phyloP scores from a whole-genome alignment of 176 grass and related monocot species.

The Oryza brachyantha region DNA sequence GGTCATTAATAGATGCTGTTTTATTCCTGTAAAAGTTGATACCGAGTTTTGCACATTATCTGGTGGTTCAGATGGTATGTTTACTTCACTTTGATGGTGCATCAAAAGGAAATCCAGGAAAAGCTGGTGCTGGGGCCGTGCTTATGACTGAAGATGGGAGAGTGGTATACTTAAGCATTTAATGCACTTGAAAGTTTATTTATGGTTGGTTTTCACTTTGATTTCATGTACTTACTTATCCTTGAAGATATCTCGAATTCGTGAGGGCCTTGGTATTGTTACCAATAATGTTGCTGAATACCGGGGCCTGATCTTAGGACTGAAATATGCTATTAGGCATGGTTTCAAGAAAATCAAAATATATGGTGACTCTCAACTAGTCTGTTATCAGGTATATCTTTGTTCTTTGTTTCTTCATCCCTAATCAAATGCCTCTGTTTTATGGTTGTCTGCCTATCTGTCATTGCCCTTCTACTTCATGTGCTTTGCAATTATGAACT shows the following conservation, averaged over 20 bases:
- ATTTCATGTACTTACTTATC: conserved; percentile 21
- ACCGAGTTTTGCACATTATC: conserved; percentile 8
- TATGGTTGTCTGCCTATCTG: conserved; percentile 11
- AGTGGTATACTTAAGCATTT: conserved; percentile 54
- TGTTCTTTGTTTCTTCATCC: conserved; percentile 14
- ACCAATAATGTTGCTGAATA: conserved; percentile 95
- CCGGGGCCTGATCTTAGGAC: conserved; percentile 57
- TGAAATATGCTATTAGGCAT: conserved; percentile 59
- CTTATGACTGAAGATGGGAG: conserved; percentile 67
- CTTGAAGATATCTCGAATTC: conserved; percentile 65
- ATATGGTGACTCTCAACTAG: conserved; percentile 69
- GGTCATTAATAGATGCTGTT: background rate
- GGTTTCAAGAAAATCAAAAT: conserved; percentile 69
- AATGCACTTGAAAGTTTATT: conserved; percentile 9
- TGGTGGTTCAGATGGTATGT: conserved; percentile 55
- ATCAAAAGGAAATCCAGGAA: conserved; percentile 93
- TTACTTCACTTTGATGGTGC: conserved; percentile 79
- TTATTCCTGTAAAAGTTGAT: conserved; percentile 19
- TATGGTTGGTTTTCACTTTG: conserved; percentile 16
- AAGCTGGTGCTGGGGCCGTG: conserved; percentile 79
- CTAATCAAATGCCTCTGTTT: background rate
- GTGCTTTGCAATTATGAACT: background rate
- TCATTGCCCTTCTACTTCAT: background rate
- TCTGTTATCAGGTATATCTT: conserved; percentile 60
- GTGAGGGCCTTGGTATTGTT: conserved; percentile 70